phyloP scores from a whole-genome alignment of 192 early-diverging fungal genomes.

The Podila horticola region DNA sequence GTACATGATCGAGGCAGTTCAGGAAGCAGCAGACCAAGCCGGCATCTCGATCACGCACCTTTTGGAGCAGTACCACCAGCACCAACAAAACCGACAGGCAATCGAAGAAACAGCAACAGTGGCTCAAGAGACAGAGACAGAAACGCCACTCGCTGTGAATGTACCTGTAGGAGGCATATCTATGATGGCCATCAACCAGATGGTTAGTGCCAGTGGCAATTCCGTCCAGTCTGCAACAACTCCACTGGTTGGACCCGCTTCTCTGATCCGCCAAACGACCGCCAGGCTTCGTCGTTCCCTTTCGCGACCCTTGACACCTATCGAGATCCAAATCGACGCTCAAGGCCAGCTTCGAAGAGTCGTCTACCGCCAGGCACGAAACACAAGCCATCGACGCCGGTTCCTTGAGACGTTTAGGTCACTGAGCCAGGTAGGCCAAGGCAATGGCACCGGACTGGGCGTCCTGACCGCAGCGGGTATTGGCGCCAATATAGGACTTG shows the following conservation, averaged over 20 bases:
- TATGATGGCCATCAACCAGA: slow-evolving; percentile 13
- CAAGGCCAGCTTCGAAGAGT: slow-evolving; percentile 42
- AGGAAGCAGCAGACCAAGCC: slow-evolving; percentile 39
- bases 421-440: slow-evolving; percentile 37
- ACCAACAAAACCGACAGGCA: background rate
- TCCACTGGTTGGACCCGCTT: slow-evolving; percentile 4
- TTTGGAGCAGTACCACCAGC: slow-evolving; percentile 34
- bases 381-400: slow-evolving; percentile 20
- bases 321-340: slow-evolving; percentile 43
- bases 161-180: slow-evolving; percentile 8
- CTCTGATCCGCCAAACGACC: slow-evolving; percentile 34
- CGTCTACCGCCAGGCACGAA: slow-evolving; percentile 26
- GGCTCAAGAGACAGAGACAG: background rate
- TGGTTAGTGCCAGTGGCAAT: background rate
- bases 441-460: slow-evolving; percentile 6
- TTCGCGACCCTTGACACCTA: slow-evolving; percentile 16
- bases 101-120: background rate
- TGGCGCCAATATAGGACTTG: background rate
- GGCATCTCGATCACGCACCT: slow-evolving; percentile 38
- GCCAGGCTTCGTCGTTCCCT: slow-evolving; percentile 38
- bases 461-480: slow-evolving; percentile 19
- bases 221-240: background rate
- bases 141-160: background rate
- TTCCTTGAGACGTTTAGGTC: slow-evolving; percentile 37
- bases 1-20: slow-evolving; percentile 48